Evolutionary conservation across 2,329 filamentous ascomycete genomes (phyloP).

Genomic region (Aureobasidium melanogenum): DNA sequence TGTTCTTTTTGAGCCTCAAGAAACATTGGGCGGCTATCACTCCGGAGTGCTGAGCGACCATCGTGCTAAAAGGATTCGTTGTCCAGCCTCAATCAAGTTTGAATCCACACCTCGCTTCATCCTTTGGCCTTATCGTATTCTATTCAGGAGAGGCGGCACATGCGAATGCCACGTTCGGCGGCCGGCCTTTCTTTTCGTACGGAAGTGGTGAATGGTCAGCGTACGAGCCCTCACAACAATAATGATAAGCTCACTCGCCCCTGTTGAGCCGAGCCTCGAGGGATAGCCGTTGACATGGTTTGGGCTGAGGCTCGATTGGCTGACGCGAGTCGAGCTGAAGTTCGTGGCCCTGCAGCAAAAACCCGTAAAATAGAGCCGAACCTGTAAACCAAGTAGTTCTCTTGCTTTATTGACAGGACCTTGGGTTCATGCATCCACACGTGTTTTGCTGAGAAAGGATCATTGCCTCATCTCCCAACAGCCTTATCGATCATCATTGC

Average conservation of each 20-base stretch:
- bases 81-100: not conserved
- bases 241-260: not conserved
- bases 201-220: not conserved
- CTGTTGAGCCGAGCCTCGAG: not conserved
- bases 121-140: not conserved
- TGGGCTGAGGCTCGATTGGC: not conserved
- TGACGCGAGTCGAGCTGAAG: not conserved
- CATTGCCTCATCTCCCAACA: not conserved
- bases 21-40: not conserved
- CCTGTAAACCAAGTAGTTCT: not conserved
- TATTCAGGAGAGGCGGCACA: not conserved
- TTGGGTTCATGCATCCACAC: not conserved
- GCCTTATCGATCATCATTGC: not conserved
- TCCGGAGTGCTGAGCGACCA: not conserved
- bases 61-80: not conserved
- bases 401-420: not conserved
- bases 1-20: not conserved
- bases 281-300: not conserved
- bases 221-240: not conserved
- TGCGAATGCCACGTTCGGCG: not conserved
- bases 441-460: not conserved
- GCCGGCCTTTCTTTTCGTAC: not conserved
- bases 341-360: not conserved
- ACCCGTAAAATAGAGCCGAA: not conserved
- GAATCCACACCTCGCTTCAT: not conserved